Percentiles rank a stretch among this genome's conserved stretches.
Conservation (phyloP, 1,284 basidiomycete genomes). For the Sanguinoderma infundibulare region DNA sequence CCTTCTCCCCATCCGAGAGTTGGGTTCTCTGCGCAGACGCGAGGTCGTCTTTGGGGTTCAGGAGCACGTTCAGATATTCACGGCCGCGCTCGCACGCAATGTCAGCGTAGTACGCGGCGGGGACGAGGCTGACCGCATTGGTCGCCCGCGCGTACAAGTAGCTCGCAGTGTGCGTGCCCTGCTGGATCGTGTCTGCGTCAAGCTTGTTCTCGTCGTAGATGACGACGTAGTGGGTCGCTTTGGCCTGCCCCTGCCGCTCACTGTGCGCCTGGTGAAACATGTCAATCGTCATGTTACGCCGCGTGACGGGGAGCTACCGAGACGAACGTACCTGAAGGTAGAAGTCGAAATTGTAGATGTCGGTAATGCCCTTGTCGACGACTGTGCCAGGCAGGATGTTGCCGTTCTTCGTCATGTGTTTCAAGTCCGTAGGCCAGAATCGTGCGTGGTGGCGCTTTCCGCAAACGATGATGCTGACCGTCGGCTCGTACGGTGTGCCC, state of each 20-base stretch:
- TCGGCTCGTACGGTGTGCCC: slow-evolving; percentile 56
- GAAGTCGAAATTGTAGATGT: slow-evolving; percentile 76
- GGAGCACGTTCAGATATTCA: slow-evolving; percentile 70
- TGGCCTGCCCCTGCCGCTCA: slow-evolving; percentile 67
- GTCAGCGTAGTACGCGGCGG: slow-evolving; percentile 79
- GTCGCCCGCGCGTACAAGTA: slow-evolving; percentile 80
- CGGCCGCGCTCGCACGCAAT: slow-evolving; percentile 76
- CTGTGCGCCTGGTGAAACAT: slow-evolving; percentile 64
- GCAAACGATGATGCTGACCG: slow-evolving; percentile 74
- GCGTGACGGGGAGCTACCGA: too few relatives aligned
- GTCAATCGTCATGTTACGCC: too few relatives aligned
- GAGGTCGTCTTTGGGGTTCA: slow-evolving; percentile 46
- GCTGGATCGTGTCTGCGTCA: slow-evolving; percentile 68
- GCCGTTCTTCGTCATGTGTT: slow-evolving; percentile 59
- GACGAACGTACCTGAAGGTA: slow-evolving; percentile 60
- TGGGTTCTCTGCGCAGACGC: too few relatives aligned
- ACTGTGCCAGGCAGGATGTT: slow-evolving; percentile 79
- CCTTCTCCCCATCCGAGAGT: slow-evolving; percentile 64
- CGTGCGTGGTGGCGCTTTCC: slow-evolving; percentile 82
- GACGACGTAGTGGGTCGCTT: slow-evolving; percentile 75
- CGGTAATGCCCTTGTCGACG: slow-evolving; percentile 76
- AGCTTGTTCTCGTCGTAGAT: slow-evolving; percentile 74
- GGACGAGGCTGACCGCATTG: slow-evolving; percentile 76
- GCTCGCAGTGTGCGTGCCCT: slow-evolving; percentile 64
- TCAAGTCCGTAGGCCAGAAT: slow-evolving; percentile 57